phyloP scores from a whole-genome alignment of 169 alveolate genomes.

The Eimeria praecox region DNA sequence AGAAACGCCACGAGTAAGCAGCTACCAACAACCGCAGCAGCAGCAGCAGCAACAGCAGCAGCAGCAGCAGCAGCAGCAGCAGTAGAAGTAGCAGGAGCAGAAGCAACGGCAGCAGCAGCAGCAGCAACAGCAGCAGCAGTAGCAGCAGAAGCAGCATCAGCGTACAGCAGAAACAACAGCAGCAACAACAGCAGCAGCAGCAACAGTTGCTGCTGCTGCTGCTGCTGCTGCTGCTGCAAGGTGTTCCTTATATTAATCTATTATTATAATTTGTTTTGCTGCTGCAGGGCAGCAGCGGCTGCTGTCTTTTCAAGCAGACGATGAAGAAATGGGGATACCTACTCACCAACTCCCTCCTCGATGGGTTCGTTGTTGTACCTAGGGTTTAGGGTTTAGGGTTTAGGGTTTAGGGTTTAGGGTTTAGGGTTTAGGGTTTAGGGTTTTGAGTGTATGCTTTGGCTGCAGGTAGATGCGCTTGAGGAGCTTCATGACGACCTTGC shows the following conservation, averaged over 20 bases:
- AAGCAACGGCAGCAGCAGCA: not conserved
- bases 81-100: not conserved
- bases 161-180: no score
- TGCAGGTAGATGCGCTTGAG: slow-evolving; percentile 81
- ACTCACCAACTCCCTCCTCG: slow-evolving; percentile 72
- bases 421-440: not conserved
- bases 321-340: slow-evolving; percentile 64
- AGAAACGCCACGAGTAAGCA: slow-evolving; percentile 28
- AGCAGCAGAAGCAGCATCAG: no score
- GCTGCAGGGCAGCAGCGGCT: slow-evolving; percentile 76
- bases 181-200: no score
- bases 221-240: no score
- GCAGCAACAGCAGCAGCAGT: no score
- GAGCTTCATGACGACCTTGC: slow-evolving; percentile 82
- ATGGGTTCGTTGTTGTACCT: slow-evolving; percentile 44
- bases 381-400: slow-evolving; percentile 22
- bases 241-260: no score
- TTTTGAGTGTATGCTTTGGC: no score
- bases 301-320: slow-evolving; percentile 74
- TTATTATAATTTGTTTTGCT: not conserved
- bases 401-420: slow-evolving; percentile 41
- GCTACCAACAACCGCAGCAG: no score
- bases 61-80: not conserved
- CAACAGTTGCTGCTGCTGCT: no score
- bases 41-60: not conserved